Evolutionary conservation across 306 rosid species (phyloP), one percentile per base, ranked within the genome.

Genomic region (Vigna mungo): DNA sequence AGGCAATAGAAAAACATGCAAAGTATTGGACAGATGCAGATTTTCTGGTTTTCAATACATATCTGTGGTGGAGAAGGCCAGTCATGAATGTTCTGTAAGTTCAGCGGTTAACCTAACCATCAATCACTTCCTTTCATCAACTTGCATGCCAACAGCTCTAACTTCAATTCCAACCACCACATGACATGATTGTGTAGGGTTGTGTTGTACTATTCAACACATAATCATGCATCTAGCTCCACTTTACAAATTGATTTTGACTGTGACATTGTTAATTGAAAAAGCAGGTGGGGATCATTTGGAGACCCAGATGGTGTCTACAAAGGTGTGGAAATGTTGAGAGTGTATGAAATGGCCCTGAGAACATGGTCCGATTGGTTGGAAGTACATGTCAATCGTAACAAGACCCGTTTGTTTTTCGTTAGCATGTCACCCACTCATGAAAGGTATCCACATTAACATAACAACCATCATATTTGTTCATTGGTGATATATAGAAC

Each of bases 351-450:
- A 82, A 91, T 95, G 94, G 99, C 99, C 11, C 48, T 92, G 27
- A 89, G 87, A 69, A 95, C 99, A 0, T 91, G 92, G 99, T 89
- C 88, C 23, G 92, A 95, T 76, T 92, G 99, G 99, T 74, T 91
- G 84, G 98, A 95, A 86, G 76, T 95, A 4, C 97, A 85, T 62
- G 91, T 92, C n/a, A 82, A 95, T 74, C 81, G 84, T 32, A 89
- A 49, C 87, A 95, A 88, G 59, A 89, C 99, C 41, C 76, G 76
- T 2, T 37, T 92, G 83, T 90, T 90, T 65, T 92, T 95, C 21
- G 91, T 95, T 71, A 89, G 91, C 87, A 86, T 95, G 96, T 95
- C 99, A n/a, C 99, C 97, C 1, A 95, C 94, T 74, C 99, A 95
- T 58, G 87, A 88, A 62, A 95, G 88, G 99, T 92, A 90, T 54